Evolutionary conservation across 1,139 yeast species (phyloP), one percentile per base, ranked within the genome.

Genomic region (Suhomyces taliae): DNA sequence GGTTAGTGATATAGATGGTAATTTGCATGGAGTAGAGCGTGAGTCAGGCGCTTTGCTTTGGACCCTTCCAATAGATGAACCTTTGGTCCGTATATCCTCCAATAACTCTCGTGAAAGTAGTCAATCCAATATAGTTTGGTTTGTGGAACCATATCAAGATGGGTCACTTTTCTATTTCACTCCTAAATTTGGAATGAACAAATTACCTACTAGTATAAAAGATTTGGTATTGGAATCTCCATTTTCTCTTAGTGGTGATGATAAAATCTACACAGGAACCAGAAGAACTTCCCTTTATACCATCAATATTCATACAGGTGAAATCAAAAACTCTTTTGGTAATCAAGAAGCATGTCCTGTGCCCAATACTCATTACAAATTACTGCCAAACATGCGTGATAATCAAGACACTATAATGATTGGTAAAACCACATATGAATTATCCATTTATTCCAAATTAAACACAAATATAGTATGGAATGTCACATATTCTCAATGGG

Each of bases 401-500:
- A 40, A 46, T 14, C 57, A 60, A 19, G 70, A 66, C 41, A 70
- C 59, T 34, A 70, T 80, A 10, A 66, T 79, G 65, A 61, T 79
- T 26, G 85, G 84, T 1, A 78, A 74, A 58, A 79, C 84, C 2
- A 70, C 74, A 0, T 76, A 72, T 52, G 78, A 75, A 52, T 62
- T 76, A 38, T 60, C 75, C 3, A 76, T 76, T 19, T 67, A 74
- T 62, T 85, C 95, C 6, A 82, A 79, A 57, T 46, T 56, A 33
- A 75, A 79, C 52, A 78, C 84, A 41, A 83, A 83, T 46, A 71
- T 84, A 2, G 76, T 81, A 3, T 91, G 97, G 96, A 88, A 90
- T 60, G 90, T 93, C 10, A 85, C 95, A 0, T 91, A 87, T 61
- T 78, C 95, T 2, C 81, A 86, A 45, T 93, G 98, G 97, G 96